Percentiles rank a stretch among this genome's conserved stretches.
These are phyloP conservation scores for Backusella luteola DNA, from an alignment of 192 early-diverging fungal genomes.

Conservation along the genomic window DNA sequence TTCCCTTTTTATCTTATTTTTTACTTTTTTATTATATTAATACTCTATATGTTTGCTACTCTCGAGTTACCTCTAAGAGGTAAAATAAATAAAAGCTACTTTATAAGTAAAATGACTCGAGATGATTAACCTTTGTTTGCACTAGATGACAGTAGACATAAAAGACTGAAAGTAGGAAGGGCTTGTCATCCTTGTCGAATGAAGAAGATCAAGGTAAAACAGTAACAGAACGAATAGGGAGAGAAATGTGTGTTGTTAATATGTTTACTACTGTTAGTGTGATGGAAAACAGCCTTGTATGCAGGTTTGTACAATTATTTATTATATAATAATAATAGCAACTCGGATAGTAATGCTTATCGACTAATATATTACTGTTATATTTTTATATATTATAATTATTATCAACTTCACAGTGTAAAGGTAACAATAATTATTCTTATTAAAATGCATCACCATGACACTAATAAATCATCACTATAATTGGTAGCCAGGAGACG, in stretches of 20 bases:
- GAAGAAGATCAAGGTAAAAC: slow-evolving; percentile 37
- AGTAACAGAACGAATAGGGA: not conserved
- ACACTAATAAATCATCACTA: not conserved
- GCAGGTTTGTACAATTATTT: slow-evolving; percentile 26
- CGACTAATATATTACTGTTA: not conserved
- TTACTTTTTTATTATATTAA: not conserved
- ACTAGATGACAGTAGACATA: slow-evolving; percentile 34
- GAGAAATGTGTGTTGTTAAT: not conserved
- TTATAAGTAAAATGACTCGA: not conserved
- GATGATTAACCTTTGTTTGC: not conserved
- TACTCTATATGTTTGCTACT: slow-evolving; percentile 35
- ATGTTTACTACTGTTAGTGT: slow-evolving; percentile 17
- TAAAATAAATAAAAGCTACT: not conserved
- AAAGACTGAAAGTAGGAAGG: slow-evolving; percentile 32
- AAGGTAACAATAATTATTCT: slow-evolving; percentile 8
- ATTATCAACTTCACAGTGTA: slow-evolving; percentile 6
- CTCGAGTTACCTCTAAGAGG: slow-evolving; percentile 36
- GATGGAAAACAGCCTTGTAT: slow-evolving; percentile 41
- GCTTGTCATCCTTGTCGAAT: slow-evolving; percentile 39
- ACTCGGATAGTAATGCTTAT: slow-evolving; percentile 18
- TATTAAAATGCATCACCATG: not conserved
- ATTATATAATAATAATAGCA: slow-evolving; percentile 3
- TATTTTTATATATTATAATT: too few relatives aligned
- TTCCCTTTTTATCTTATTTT: not conserved
- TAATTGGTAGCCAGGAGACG: slow-evolving; percentile 30